These are phyloP conservation scores for Salvia sclarea DNA, from an alignment of 305 asterid species.

Conservation along the genomic window DNA sequence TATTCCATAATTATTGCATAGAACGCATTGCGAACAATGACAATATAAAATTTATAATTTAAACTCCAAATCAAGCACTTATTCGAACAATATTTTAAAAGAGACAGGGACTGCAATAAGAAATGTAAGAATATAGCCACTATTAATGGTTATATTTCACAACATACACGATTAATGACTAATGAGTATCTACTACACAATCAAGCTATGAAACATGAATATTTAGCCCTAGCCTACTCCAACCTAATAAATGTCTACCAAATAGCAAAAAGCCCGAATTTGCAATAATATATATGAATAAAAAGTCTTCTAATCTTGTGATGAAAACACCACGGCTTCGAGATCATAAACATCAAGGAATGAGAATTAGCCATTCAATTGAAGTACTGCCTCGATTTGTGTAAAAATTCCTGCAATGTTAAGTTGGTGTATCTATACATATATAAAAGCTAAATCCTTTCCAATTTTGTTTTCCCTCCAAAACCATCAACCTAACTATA, in stretches of 20 bases:
- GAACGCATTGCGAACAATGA: no score
- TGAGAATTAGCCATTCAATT: slow-evolving; percentile 43
- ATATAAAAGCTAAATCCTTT: no score
- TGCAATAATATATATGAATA: slow-evolving; percentile 17
- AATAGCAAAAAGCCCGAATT: slow-evolving; percentile 8
- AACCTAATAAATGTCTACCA: slow-evolving; percentile 23
- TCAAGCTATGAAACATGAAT: slow-evolving; percentile 9
- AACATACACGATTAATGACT: slow-evolving; percentile 10
- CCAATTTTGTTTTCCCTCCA: no score
- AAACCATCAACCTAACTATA: no score
- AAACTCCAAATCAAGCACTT: no score
- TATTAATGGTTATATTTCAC: slow-evolving; percentile 20
- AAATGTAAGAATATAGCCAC: background rate
- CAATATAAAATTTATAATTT: no score
- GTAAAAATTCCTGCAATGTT: no score
- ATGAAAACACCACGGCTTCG: slow-evolving; percentile 14
- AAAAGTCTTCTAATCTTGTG: slow-evolving; percentile 5
- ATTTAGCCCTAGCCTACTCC: slow-evolving; percentile 22
- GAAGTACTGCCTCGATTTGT: no score
- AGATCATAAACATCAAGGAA: background rate
- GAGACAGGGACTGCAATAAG: background rate
- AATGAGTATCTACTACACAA: slow-evolving; percentile 22
- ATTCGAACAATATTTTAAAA: no score
- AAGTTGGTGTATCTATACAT: no score
- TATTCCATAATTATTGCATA: no score